Percentiles rank a stretch among this genome's conserved stretches.
phyloP scores from a whole-genome alignment of 2,329 filamentous ascomycete species.

The Verticillium isaacii region DNA sequence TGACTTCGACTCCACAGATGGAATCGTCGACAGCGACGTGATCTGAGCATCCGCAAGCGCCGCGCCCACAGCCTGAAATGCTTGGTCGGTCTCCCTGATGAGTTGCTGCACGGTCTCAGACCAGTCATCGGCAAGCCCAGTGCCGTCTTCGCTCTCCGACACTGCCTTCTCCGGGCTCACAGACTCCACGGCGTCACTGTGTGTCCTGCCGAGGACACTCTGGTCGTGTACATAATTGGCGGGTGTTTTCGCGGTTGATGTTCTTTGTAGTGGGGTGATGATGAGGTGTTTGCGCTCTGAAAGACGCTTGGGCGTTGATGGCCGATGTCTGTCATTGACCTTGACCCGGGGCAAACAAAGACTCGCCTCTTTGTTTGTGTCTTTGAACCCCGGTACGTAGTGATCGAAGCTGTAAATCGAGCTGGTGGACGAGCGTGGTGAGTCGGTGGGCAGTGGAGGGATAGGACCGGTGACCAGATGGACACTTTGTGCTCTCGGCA shows the following conservation, averaged over 20 bases:
- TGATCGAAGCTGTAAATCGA: constrained; percentile 41
- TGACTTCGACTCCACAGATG: neutral
- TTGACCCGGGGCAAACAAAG: constrained; percentile 25
- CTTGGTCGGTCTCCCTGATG: constrained; percentile 44
- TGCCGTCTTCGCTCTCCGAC: constrained; percentile 5
- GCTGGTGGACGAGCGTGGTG: constrained; percentile 34
- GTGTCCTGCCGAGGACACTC: neutral
- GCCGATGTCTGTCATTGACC: constrained; percentile 1
- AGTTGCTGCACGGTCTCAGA: constrained; percentile 38
- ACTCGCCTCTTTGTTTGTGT: constrained; percentile 21
- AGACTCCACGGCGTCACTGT: neutral
- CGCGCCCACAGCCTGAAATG: constrained; percentile 40
- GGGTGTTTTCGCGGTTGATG: neutral
- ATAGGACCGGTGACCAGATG: constrained; percentile 31
- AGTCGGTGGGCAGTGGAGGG: constrained; percentile 31
- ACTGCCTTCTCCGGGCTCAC: neutral
- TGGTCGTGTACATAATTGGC: neutral
- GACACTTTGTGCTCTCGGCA: constrained; percentile 31
- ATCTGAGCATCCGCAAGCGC: constrained; percentile 27
- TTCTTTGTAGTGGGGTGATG: constrained; percentile 5
- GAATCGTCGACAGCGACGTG: neutral
- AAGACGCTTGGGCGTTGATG: constrained; percentile 11
- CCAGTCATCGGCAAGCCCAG: constrained; percentile 12
- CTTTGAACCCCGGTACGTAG: constrained; percentile 13
- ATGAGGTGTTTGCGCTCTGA: constrained; percentile 11